Conservation (phyloP, 1,139 yeast genomes). For the Hemisphaericaspora lyxosophila region DNA sequence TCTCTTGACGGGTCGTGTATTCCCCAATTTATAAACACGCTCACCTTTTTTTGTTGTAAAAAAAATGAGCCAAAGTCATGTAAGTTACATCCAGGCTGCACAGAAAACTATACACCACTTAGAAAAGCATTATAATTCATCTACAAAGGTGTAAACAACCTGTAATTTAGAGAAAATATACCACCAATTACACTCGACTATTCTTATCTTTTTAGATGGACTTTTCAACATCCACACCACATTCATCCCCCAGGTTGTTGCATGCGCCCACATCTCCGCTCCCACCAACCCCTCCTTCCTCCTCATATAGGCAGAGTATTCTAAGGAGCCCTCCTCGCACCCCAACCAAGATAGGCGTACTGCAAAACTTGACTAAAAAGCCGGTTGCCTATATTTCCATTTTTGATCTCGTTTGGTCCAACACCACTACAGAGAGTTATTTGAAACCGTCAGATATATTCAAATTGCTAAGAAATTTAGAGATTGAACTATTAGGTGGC, state of each 20-base stretch:
- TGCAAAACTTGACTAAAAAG: not conserved
- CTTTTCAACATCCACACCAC: conserved; percentile 2
- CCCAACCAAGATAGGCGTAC: not conserved
- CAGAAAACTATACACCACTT: not conserved
- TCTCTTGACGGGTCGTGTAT: no score
- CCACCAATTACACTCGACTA: no score
- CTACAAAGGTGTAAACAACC: no score
- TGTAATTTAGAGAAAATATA: no score
- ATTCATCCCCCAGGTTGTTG: not conserved
- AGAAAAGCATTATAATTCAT: no score
- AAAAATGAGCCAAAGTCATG: no score
- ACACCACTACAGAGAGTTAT: conserved; percentile 3
- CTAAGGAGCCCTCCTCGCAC: not conserved
- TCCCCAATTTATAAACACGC: not conserved
- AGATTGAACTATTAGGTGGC: conserved; percentile 3
- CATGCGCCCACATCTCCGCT: not conserved
- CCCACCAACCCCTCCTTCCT: not conserved
- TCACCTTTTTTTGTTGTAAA: no score
- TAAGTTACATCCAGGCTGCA: no score
- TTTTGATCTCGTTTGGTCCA: conserved; percentile 11
- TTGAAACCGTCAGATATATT: conserved; percentile 4
- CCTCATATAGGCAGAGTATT: not conserved
- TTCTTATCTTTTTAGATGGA: no score
- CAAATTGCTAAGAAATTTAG: conserved; percentile 6
- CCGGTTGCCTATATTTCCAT: not conserved